Evolutionary conservation across 805 yeast species (phyloP), one percentile per base, ranked within the genome.

Genomic region (Wickerhamiella nectarea): DNA sequence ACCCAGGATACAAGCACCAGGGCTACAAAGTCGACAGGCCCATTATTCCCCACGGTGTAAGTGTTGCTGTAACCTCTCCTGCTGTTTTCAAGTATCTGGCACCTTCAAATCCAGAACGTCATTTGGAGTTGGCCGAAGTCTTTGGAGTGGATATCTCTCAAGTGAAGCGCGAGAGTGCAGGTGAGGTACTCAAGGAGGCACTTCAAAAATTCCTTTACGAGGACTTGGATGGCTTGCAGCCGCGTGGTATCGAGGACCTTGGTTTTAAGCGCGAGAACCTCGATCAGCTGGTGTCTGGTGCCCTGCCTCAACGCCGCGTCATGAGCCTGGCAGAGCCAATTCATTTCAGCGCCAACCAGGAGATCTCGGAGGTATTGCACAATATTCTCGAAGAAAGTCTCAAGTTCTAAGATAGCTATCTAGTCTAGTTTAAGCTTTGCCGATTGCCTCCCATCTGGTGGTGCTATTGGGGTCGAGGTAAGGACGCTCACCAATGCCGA

Each of bases 31-130:
- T 59, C 37, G 69, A 56, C 50, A 66, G 59, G 51, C 63, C 65
- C 41, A 64, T 61, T 41, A 57, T 67, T 38, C 71, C 71, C 10
- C 71, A 67, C 45, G 71, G 71, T 26, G 69, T 67, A 25, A 57
- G 64, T 36, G 70, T 67, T 15, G 70, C 70, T 12, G 67, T 67
- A 7, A 60, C 69, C 7, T 59, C 69, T n/a, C 71, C 71, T 4
- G 63, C 67, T 24, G 71, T 67, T 14, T 63, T 63, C 56, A 50
- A 53, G 37, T 63, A 56, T 50, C 60, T 67, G 10, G 67, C 61
- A 1, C 50, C 67, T n/a, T 54, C 64, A 9, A 61, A 60, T 48
- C 67, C 67, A 4, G 61, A 60, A 26, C 57, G 67, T 9, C 67
- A 63, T 46, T 50, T 63, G 24, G 52, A 60, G 44, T 60, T 61